Percentiles rank a stretch among this genome's conserved stretches.
phyloP scores from a whole-genome alignment of 1,284 basidiomycete genomes.

The Naganishia sp. region DNA sequence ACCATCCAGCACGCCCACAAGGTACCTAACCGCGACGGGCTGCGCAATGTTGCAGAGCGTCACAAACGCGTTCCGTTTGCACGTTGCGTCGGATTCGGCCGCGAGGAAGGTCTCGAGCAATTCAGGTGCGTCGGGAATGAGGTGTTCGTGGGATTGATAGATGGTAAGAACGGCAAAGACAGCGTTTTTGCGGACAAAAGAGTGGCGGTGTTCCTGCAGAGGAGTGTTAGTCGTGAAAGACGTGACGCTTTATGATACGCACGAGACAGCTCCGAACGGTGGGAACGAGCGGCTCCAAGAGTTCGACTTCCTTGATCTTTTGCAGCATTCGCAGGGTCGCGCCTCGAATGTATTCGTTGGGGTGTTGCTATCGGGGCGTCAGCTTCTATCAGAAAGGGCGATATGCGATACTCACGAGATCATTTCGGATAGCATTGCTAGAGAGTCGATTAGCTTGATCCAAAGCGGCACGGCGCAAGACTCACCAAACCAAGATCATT shows the following conservation, averaged over 20 bases:
- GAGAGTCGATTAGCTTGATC: not conserved
- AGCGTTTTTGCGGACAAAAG: slow-evolving; percentile 97
- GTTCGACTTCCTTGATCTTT: slow-evolving; percentile 91
- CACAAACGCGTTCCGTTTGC: slow-evolving; percentile 96
- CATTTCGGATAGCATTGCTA: slow-evolving; percentile 96
- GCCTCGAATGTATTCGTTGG: slow-evolving; percentile 98
- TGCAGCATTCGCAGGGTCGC: slow-evolving; percentile 95
- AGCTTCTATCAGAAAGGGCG: not conserved
- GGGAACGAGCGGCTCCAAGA: slow-evolving; percentile 93
- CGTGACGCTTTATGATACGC: slow-evolving; percentile 32
- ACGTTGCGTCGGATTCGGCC: slow-evolving; percentile 95
- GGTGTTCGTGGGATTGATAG: slow-evolving; percentile 88
- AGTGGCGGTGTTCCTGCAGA: slow-evolving; percentile 84
- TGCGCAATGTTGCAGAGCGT: slow-evolving; percentile 88
- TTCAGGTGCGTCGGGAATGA: slow-evolving; percentile 96
- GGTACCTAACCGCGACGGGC: slow-evolving; percentile 87
- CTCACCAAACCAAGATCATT: slow-evolving; percentile 98
- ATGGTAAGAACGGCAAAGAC: slow-evolving; percentile 95
- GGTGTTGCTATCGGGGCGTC: slow-evolving; percentile 74
- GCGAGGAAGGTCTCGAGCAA: slow-evolving; percentile 95
- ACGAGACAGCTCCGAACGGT: slow-evolving; percentile 85
- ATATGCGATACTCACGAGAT: slow-evolving; percentile 66
- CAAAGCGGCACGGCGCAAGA: slow-evolving; percentile 36
- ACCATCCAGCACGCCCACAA: slow-evolving; percentile 80
- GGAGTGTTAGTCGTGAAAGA: not conserved